Evolutionary conservation across 2,329 filamentous ascomycete genomes (phyloP), one percentile per base, ranked within the genome.

Genomic region (Neofusicoccum kwambonambiense): DNA sequence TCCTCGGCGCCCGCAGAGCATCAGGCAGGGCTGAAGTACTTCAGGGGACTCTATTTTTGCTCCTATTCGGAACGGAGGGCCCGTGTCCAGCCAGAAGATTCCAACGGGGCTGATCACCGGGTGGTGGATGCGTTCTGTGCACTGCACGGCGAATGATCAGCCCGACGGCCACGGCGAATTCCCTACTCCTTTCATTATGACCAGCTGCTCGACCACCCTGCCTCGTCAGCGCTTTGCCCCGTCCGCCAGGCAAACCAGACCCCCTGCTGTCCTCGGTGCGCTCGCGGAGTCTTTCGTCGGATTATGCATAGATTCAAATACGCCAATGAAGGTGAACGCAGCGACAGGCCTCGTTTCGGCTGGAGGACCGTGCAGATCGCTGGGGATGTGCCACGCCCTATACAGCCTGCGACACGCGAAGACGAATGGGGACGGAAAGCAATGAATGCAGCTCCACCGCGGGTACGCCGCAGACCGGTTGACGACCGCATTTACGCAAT

Each of bases 401-500:
- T 58, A 58, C 54, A 58, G 54, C 3, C 39, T 45, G 54, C 39
- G 22, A 58, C 54, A 58, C 41, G 54, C 54, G 54, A 58, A 45
- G 54, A 35, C 54, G 8, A 44, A 42, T 42, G 47, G 47, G 22
- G 47, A 50, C 47, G 27, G 47, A 34, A 50, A 34, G 54, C 54
- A 57, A 57, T 57, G 54, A 57, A 44, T 17, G 54, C 5, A 58
- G 54, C 54, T 58, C 54, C 41, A 58, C 54, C 54, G 54, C 54
- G 54, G 54, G 54, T 39, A 12, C 54, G 54, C 54, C 54, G 54
- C 54, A 58, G 22, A 37, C 39, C n/a, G 5, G 44, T 39, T 39
- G 17, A 44, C 54, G 54, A 58, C 54, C 54, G 54, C 54, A 39
- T 58, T 58, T 58, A 45, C 54, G 54, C 54, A 58, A 58, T 58